A percentile compares a stretch with the other conserved stretches of the same genome.
Evolutionary conservation across 345 rosid species (phyloP).

Genomic region (Gossypium australe): DNA sequence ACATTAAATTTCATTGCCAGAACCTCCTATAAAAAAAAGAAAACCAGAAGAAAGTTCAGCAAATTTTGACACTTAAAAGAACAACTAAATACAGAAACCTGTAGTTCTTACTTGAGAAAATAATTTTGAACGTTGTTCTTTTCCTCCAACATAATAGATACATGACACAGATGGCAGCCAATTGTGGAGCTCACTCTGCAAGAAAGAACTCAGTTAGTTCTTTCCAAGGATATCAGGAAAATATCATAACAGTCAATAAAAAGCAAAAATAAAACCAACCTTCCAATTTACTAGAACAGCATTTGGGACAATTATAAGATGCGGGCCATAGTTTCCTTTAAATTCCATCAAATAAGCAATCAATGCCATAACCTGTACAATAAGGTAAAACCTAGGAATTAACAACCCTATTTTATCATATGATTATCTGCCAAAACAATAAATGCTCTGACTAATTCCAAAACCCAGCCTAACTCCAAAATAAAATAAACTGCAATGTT

Average conservation of each 20-base stretch:
- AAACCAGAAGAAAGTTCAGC: conserved; percentile 18
- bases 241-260: not conserved
- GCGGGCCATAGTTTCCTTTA: conserved; percentile 99
- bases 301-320: conserved; percentile 98
- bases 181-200: conserved; percentile 88
- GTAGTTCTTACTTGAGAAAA: conserved; percentile 73
- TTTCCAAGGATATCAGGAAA: conserved; percentile 12
- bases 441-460: not conserved
- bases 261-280: conserved; percentile 45
- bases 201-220: conserved; percentile 17
- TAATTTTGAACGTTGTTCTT: conserved; percentile 89
- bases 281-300: conserved; percentile 99
- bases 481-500: conserved; percentile 4
- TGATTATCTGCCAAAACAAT: not conserved
- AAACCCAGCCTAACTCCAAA: not conserved
- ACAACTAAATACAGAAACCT: not conserved
- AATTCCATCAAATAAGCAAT: conserved; percentile 99
- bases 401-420: not conserved
- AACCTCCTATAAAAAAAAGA: conserved; percentile 62
- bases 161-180: conserved; percentile 98
- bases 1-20: conserved; percentile 94
- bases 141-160: conserved; percentile 88
- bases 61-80: conserved; percentile 13
- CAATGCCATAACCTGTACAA: conserved; percentile 89
- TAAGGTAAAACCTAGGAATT: conserved; percentile 15